These are phyloP conservation scores for Achaetomiella virescens DNA, from an alignment of 495 filamentous ascomycete genomes.

Conservation along the genomic window DNA sequence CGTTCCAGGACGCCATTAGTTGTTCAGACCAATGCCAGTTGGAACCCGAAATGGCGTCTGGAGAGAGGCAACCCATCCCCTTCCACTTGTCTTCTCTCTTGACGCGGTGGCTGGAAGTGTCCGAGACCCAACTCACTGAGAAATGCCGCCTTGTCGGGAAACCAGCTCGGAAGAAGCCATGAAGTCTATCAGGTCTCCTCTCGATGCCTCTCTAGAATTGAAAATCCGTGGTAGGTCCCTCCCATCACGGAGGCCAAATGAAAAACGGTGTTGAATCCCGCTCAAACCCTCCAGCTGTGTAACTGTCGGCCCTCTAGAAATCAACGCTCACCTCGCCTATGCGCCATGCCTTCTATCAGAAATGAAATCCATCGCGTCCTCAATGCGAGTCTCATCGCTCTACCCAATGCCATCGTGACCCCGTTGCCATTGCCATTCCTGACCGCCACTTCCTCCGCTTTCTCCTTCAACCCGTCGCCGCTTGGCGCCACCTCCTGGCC, in stretches of 20 bases:
- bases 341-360: too few species aligned
- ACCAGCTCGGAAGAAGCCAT: background rate
- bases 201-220: too few species aligned
- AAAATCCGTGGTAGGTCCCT: too few species aligned
- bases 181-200: background rate
- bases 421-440: conserved; percentile 1
- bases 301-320: too few species aligned
- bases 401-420: background rate
- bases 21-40: background rate
- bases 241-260: too few species aligned
- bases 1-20: conserved; percentile 8
- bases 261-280: conserved; percentile 13
- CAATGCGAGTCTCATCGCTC: background rate
- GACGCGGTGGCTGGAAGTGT: too few species aligned
- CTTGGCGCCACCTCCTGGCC: conserved; percentile 14
- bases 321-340: too few species aligned
- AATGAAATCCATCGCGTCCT: background rate
- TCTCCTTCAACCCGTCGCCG: conserved; percentile 1
- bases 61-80: conserved; percentile 8
- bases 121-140: too few species aligned
- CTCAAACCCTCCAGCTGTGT: background rate
- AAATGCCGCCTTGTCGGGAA: too few species aligned
- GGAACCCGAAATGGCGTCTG: background rate
- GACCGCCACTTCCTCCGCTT: conserved; percentile 9
- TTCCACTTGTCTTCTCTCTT: background rate